Evolutionary conservation across 2,329 filamentous ascomycete genomes (phyloP).

Genomic region (Mycosphaerella sp.): DNA sequence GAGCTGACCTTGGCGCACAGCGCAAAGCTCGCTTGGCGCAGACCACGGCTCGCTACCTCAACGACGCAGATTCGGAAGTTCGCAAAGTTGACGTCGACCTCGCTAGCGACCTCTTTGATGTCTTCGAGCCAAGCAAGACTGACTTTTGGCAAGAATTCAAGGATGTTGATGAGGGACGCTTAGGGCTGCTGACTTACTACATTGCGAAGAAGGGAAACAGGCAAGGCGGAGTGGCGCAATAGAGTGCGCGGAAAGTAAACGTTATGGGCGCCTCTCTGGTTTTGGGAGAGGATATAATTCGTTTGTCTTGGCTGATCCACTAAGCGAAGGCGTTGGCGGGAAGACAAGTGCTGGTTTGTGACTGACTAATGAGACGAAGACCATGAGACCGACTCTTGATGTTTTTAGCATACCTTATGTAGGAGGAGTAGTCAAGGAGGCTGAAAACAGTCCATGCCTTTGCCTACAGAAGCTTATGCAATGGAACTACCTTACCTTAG

Average conservation of each 20-base stretch:
- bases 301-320: not conserved
- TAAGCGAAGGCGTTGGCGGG: not conserved
- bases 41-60: slow-evolving; percentile 25
- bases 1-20: slow-evolving; percentile 19
- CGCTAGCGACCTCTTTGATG: slow-evolving; percentile 63
- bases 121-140: slow-evolving; percentile 28
- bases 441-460: too few species aligned
- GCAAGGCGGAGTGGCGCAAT: slow-evolving; percentile 7
- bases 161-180: slow-evolving; percentile 61
- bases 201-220: slow-evolving; percentile 57
- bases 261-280: not conserved
- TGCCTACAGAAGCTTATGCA: too few species aligned
- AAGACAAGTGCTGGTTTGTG: not conserved
- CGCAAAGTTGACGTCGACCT: slow-evolving; percentile 70
- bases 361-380: not conserved
- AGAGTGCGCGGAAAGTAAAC: not conserved
- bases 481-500: too few species aligned
- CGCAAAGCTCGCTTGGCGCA: slow-evolving; percentile 23
- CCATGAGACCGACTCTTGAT: not conserved
- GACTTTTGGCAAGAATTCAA: slow-evolving; percentile 62
- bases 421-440: too few species aligned
- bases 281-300: not conserved
- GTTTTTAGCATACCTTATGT: too few species aligned
- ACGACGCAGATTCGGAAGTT: slow-evolving; percentile 30
- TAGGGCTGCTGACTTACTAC: slow-evolving; percentile 75